phyloP scores from a whole-genome alignment of 1,284 basidiomycete genomes.

The Ustilago curta region DNA sequence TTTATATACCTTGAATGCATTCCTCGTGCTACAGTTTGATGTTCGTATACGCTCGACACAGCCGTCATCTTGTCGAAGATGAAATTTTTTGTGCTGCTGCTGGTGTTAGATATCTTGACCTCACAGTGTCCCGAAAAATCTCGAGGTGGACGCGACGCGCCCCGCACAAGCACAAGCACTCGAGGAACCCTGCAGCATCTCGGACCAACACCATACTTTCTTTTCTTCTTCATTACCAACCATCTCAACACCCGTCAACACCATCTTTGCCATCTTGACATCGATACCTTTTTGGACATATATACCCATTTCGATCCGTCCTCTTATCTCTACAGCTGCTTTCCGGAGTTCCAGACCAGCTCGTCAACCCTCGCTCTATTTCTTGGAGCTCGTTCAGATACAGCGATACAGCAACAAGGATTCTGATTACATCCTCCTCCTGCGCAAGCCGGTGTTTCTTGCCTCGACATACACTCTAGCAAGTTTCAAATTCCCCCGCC shows the following conservation, averaged over 20 bases:
- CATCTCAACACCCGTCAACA: constrained; percentile 12
- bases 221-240: constrained; percentile 6
- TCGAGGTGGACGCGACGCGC: constrained; percentile 22
- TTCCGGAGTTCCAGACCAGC: not conserved
- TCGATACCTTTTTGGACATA: not conserved
- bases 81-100: not conserved
- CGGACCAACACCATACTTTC: constrained; percentile 25
- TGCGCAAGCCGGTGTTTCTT: too few species aligned
- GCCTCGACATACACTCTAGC: not conserved
- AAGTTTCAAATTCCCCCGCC: not conserved
- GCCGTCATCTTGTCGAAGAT: not conserved
- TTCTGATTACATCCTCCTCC: too few species aligned
- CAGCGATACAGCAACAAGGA: too few species aligned
- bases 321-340: too few species aligned
- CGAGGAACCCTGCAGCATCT: constrained; percentile 18
- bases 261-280: not conserved
- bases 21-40: not conserved
- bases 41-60: too few species aligned
- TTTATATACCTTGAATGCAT: not conserved
- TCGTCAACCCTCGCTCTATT: not conserved
- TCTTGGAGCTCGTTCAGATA: too few species aligned
- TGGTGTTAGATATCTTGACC: not conserved
- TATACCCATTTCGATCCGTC: too few species aligned
- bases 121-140: not conserved
- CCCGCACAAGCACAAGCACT: too few species aligned